Conservation (phyloP, 2,329 filamentous ascomycete species). For the Botrytis paeoniae region DNA sequence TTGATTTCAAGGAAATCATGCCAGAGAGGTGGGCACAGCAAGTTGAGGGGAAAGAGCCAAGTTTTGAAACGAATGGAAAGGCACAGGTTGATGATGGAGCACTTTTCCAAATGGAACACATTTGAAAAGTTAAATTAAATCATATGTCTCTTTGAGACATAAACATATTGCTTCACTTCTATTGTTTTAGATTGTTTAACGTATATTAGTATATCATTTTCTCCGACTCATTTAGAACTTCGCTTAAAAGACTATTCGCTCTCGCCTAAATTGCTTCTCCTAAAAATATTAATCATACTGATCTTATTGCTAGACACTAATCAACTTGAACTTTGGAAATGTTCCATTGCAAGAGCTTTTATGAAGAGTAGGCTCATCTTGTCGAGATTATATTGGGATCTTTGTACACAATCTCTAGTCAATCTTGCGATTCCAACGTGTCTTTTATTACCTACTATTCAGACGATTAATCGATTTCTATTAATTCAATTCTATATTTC, state of each 20-base stretch:
- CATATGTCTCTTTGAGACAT: neutral
- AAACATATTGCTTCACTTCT: neutral
- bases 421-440: neutral
- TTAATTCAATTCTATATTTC: neutral
- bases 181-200: neutral
- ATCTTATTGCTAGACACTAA: neutral
- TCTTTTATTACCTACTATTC: neutral
- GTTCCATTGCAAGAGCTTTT: neutral
- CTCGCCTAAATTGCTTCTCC: neutral
- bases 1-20: slow-evolving; percentile 58
- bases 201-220: neutral
- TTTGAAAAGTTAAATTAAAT: neutral
- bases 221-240: neutral
- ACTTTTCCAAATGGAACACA: slow-evolving; percentile 22
- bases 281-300: neutral
- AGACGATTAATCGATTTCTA: neutral
- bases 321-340: neutral
- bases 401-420: no score
- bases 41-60: slow-evolving; percentile 23
- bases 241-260: neutral
- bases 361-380: neutral
- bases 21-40: slow-evolving; percentile 50
- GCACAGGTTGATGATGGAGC: slow-evolving; percentile 17
- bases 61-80: neutral
- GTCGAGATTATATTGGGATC: no score